A percentile compares a stretch with the other conserved stretches of the same genome.
These are phyloP conservation scores for Clavispora phyllophila DNA, from an alignment of 805 yeast species.

Conservation along the genomic window DNA sequence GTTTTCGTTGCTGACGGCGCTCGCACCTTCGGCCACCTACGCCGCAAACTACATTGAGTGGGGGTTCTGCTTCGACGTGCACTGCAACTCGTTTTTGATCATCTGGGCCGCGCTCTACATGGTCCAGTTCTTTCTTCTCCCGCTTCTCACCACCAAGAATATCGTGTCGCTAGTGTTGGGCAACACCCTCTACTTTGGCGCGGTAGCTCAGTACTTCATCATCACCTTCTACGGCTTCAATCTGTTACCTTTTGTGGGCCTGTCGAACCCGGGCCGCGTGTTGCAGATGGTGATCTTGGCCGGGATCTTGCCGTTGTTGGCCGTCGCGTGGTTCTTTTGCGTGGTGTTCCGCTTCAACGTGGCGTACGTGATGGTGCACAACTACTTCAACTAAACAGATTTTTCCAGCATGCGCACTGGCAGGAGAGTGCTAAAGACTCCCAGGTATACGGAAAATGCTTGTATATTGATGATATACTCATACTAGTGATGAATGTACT, in stretches of 20 bases:
- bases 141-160: constrained; percentile 59
- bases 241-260: constrained; percentile 32
- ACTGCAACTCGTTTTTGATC: constrained; percentile 55
- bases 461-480: not conserved
- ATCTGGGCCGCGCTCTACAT: constrained; percentile 43
- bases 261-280: constrained; percentile 39
- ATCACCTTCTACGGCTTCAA: constrained; percentile 84
- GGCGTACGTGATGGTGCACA: constrained; percentile 57
- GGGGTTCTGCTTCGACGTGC: constrained; percentile 93
- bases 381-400: constrained; percentile 36
- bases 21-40: constrained; percentile 9
- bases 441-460: too few species aligned
- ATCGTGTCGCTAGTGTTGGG: constrained; percentile 72
- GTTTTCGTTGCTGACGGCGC: constrained; percentile 7
- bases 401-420: too few species aligned
- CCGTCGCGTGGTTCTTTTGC: constrained; percentile 51
- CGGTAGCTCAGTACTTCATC: constrained; percentile 70
- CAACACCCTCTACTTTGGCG: constrained; percentile 66
- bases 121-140: constrained; percentile 36
- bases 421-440: too few species aligned
- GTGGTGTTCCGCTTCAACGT: constrained; percentile 68
- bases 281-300: constrained; percentile 55
- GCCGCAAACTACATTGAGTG: constrained; percentile 59
- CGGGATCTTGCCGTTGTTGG: constrained; percentile 60
- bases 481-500: too few species aligned